Conservation (phyloP, 2,329 filamentous ascomycete species). For the Cladophialophora carrionii region DNA sequence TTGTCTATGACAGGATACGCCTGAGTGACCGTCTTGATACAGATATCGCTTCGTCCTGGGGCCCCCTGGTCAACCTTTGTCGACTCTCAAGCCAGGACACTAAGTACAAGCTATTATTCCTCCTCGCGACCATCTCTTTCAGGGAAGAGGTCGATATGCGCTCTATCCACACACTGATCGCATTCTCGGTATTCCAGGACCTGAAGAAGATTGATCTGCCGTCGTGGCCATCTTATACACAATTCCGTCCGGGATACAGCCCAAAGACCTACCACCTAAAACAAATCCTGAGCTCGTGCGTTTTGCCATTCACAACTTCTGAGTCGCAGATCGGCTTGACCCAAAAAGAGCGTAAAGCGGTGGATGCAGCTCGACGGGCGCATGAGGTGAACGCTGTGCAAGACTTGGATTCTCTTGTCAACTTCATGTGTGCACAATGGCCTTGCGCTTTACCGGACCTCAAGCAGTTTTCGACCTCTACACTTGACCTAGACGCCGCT, state of each 20-base stretch:
- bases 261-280: constrained; percentile 13
- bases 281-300: not conserved
- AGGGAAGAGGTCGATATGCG: constrained; percentile 13
- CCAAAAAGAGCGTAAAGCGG: constrained; percentile 14
- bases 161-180: constrained; percentile 18
- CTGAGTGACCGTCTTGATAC: constrained; percentile 18
- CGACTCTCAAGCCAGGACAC: constrained; percentile 8
- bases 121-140: constrained; percentile 16
- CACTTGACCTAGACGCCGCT: constrained; percentile 1
- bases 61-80: constrained; percentile 19
- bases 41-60: constrained; percentile 22
- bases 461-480: constrained; percentile 2
- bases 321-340: not conserved
- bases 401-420: constrained; percentile 5
- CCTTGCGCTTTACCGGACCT: constrained; percentile 16
- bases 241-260: constrained; percentile 17
- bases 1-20: constrained; percentile 9
- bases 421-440: constrained; percentile 23
- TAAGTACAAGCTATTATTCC: constrained; percentile 19
- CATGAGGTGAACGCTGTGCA: constrained; percentile 1
- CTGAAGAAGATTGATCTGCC: constrained; percentile 24
- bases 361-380: not conserved
- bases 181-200: constrained; percentile 16
- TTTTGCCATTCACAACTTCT: not conserved
- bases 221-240: constrained; percentile 21